Evolutionary conservation across 1,284 basidiomycete genomes (phyloP).

Genomic region (Entoloma clypeatum): DNA sequence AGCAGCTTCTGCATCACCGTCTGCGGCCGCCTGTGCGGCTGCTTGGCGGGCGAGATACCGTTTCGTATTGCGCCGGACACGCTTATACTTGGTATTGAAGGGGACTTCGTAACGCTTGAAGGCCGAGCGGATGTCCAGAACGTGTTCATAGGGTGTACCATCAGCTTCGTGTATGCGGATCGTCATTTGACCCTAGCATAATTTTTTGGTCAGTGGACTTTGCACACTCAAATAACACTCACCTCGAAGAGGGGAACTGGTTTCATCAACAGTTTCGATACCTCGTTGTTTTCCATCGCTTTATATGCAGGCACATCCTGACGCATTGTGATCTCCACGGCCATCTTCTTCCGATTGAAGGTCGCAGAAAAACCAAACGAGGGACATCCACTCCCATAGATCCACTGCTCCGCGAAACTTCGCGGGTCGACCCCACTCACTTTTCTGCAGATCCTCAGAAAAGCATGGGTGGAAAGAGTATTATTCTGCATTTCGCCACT

Average conservation of each 20-base stretch:
- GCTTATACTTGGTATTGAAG: slow-evolving; percentile 99
- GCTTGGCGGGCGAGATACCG: slow-evolving; percentile 92
- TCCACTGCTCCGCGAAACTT: slow-evolving; percentile 96
- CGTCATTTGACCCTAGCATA: slow-evolving; percentile 86
- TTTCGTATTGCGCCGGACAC: slow-evolving; percentile 91
- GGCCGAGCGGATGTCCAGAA: slow-evolving; percentile 84
- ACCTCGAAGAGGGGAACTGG: slow-evolving; percentile 89
- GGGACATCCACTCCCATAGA: slow-evolving; percentile 96
- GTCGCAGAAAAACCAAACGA: slow-evolving; percentile 86
- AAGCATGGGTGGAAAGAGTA: slow-evolving; percentile 84
- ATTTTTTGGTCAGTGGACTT: slow-evolving; percentile 7
- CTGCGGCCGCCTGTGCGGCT: slow-evolving; percentile 89
- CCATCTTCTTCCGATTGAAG: slow-evolving; percentile 98
- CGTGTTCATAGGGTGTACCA: slow-evolving; percentile 98
- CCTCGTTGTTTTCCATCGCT: slow-evolving; percentile 63
- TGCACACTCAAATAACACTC: slow-evolving; percentile 11
- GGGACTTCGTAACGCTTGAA: slow-evolving; percentile 96
- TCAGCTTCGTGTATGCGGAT: slow-evolving; percentile 99
- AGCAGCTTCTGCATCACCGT: slow-evolving; percentile 84
- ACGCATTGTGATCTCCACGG: slow-evolving; percentile 92
- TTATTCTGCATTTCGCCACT: slow-evolving; percentile 88
- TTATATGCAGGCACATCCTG: slow-evolving; percentile 82
- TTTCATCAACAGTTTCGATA: slow-evolving; percentile 67
- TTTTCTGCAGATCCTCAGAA: slow-evolving; percentile 91
- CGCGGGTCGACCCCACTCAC: slow-evolving; percentile 89